A percentile compares a stretch with the other conserved stretches of the same genome.
These are phyloP conservation scores for Sabuloglossum arenarium DNA, from an alignment of 495 filamentous ascomycete species.

Conservation along the genomic window DNA sequence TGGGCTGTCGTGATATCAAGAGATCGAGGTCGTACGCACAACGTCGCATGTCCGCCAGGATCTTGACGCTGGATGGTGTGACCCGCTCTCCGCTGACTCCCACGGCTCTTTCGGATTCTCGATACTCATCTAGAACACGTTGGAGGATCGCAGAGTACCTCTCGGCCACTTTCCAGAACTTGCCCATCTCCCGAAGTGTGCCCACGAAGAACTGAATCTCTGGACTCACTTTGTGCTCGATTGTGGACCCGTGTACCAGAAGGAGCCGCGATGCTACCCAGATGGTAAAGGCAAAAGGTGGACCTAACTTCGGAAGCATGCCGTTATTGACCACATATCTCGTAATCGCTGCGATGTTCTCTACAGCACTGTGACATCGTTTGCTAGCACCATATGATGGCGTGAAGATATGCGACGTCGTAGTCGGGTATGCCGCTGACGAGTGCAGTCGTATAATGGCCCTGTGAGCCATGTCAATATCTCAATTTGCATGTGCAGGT, in stretches of 20 bases:
- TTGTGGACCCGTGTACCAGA: constrained; percentile 71
- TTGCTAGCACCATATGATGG: constrained; percentile 68
- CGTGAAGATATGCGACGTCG: constrained; percentile 64
- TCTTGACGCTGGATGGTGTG: constrained; percentile 62
- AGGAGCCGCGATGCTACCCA: constrained; percentile 81
- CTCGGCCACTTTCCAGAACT: constrained; percentile 65
- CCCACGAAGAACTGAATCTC: constrained; percentile 64
- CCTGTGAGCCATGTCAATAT: constrained; percentile 25
- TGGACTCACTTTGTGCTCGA: constrained; percentile 57
- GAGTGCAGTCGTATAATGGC: constrained; percentile 78
- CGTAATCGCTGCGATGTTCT: constrained; percentile 59
- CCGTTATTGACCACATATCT: constrained; percentile 50
- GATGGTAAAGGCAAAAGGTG: constrained; percentile 72
- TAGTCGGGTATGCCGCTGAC: constrained; percentile 81
- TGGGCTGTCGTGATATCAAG: constrained; percentile 64
- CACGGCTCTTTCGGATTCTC: constrained; percentile 46
- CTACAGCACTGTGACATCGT: constrained; percentile 58
- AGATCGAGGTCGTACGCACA: constrained; percentile 75
- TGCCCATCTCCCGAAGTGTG: constrained; percentile 56
- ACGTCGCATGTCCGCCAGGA: constrained; percentile 73
- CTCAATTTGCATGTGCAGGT: background rate
- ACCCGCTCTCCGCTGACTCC: constrained; percentile 37
- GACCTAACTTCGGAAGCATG: constrained; percentile 59
- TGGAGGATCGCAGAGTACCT: constrained; percentile 63
- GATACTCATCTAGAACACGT: constrained; percentile 66